Conservation (phyloP, 495 filamentous ascomycete species). For the Schizothecium vesticola region DNA sequence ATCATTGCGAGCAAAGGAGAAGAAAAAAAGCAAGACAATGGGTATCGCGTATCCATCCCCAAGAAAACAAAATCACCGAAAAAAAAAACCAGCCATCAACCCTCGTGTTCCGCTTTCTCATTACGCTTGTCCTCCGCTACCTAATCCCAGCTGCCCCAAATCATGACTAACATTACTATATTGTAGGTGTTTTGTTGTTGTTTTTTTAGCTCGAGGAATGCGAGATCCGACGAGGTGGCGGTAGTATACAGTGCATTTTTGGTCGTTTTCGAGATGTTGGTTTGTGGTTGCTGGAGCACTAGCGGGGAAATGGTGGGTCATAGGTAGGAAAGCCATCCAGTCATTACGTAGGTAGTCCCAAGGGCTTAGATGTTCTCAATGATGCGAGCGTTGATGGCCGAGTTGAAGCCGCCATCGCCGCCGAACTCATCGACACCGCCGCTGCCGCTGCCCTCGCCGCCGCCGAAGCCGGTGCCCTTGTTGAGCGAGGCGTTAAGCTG, state of each 20-base stretch:
- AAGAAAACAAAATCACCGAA: neutral
- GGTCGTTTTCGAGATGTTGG: constrained; percentile 6
- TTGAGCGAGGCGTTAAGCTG: constrained; percentile 31
- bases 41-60: neutral
- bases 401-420: constrained; percentile 59
- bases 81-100: neutral
- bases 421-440: constrained; percentile 40
- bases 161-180: neutral
- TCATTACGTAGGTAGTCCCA: neutral
- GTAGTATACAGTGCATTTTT: constrained; percentile 5
- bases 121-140: neutral
- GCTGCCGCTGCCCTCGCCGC: constrained; percentile 1
- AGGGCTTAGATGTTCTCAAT: constrained; percentile 75
- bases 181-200: neutral
- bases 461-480: constrained; percentile 4
- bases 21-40: constrained; percentile 6
- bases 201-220: neutral
- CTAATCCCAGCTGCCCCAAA: neutral
- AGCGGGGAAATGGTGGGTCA: neutral
- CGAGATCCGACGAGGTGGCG: neutral
- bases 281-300: neutral
- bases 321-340: neutral
- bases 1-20: neutral
- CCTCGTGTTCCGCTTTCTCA: neutral
- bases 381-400: constrained; percentile 76